Evolutionary conservation across 2,329 filamentous ascomycete species (phyloP).

Genomic region (Talaromyces sp.): DNA sequence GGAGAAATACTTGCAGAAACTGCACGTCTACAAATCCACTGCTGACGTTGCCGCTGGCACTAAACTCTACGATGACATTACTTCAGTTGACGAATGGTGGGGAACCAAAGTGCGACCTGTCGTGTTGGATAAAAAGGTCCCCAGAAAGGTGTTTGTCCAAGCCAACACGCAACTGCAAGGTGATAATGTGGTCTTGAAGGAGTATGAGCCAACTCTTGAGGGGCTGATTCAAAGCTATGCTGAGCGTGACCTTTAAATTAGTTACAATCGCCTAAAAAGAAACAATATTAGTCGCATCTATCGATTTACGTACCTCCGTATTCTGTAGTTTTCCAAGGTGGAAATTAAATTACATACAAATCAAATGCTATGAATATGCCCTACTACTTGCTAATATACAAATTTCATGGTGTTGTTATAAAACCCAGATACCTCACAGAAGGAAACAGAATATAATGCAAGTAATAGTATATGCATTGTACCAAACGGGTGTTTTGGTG

Average conservation of each 20-base stretch:
- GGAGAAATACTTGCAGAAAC: slow-evolving; percentile 79
- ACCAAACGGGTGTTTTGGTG: too few relatives aligned
- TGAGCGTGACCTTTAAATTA: slow-evolving; percentile 47
- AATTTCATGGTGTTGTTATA: too few relatives aligned
- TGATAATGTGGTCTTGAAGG: slow-evolving; percentile 70
- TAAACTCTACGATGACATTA: slow-evolving; percentile 78
- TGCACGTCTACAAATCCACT: slow-evolving; percentile 89
- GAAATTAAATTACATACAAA: too few relatives aligned
- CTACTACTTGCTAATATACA: too few relatives aligned
- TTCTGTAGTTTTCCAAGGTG: too few relatives aligned
- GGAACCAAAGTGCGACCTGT: slow-evolving; percentile 67
- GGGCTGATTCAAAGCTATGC: slow-evolving; percentile 82
- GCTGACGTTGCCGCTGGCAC: slow-evolving; percentile 76
- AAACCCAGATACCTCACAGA: too few relatives aligned
- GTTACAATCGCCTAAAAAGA: background rate
- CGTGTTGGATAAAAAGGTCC: slow-evolving; percentile 58
- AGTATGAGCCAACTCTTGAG: slow-evolving; percentile 76
- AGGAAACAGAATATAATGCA: too few relatives aligned
- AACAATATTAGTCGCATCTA: background rate
- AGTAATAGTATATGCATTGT: too few relatives aligned
- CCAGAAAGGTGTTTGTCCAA: slow-evolving; percentile 78
- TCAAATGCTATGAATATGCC: too few relatives aligned
- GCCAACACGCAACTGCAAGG: slow-evolving; percentile 74
- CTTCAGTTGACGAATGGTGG: slow-evolving; percentile 79
- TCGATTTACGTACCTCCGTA: background rate